Percentiles rank a stretch among this genome's conserved stretches.
phyloP scores from a whole-genome alignment of 495 filamentous ascomycete species.

The Trichoderma gamsii region DNA sequence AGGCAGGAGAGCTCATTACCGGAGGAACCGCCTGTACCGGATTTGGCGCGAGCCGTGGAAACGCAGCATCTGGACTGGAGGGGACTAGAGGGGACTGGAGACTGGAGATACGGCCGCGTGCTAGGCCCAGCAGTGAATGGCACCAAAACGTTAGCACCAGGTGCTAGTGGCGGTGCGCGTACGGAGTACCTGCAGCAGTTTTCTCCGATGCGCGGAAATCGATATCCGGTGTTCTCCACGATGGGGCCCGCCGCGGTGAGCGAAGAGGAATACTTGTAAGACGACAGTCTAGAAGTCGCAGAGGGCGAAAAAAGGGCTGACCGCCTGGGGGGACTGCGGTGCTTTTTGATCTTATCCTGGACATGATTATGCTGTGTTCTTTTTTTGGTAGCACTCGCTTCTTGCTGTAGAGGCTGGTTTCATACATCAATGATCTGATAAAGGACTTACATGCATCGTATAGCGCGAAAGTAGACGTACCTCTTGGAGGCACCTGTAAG shows the following conservation, averaged over 20 bases:
- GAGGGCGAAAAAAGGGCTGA: not conserved
- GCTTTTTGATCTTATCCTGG: not conserved
- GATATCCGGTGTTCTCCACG: slow-evolving; percentile 13
- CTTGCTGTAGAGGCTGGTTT: too few species aligned
- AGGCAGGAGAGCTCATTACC: slow-evolving; percentile 11
- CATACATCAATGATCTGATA: too few species aligned
- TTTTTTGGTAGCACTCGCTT: too few species aligned
- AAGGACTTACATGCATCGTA: too few species aligned
- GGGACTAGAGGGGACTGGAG: not conserved
- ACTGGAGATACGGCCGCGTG: not conserved
- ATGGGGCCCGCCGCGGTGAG: not conserved
- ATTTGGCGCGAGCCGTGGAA: not conserved
- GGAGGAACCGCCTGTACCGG: slow-evolving; percentile 7
- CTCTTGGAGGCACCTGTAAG: too few species aligned
- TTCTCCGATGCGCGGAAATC: slow-evolving; percentile 12
- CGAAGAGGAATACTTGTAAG: not conserved
- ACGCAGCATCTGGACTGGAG: not conserved
- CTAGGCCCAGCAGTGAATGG: not conserved
- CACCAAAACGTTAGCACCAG: not conserved
- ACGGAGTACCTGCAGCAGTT: slow-evolving; percentile 5
- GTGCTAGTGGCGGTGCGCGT: not conserved
- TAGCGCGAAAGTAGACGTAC: too few species aligned
- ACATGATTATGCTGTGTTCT: too few species aligned
- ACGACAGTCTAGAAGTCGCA: not conserved
- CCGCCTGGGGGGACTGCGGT: slow-evolving; percentile 10